Conservation (phyloP, 495 filamentous ascomycete genomes). For the Copromyces sp. region DNA sequence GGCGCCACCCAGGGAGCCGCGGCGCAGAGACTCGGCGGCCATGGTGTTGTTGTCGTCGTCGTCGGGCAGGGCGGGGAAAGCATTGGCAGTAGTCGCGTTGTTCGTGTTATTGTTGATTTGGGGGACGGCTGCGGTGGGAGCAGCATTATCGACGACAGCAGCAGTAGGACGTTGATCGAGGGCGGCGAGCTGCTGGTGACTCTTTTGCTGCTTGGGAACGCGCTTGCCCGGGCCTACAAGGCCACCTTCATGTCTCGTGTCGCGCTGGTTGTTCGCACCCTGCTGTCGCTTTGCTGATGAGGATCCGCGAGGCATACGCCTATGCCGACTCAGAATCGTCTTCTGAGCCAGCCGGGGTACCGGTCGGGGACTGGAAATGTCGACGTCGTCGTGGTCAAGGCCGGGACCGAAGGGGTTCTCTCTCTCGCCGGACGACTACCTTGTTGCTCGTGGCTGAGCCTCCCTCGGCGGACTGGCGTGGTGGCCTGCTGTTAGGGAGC, state of each 20-base stretch:
- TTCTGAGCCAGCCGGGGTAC: slow-evolving; percentile 38
- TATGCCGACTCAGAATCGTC: slow-evolving; percentile 39
- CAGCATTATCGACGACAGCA: slow-evolving; percentile 20
- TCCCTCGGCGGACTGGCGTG: not conserved
- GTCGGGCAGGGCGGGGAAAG: slow-evolving; percentile 24
- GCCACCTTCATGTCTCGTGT: slow-evolving; percentile 82
- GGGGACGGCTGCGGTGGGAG: slow-evolving; percentile 27
- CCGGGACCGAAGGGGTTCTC: not conserved
- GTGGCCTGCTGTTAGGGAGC: not conserved
- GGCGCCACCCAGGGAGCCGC: slow-evolving; percentile 32
- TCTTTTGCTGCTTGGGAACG: slow-evolving; percentile 42
- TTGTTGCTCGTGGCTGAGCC: not conserved
- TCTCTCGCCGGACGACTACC: not conserved
- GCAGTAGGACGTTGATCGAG: slow-evolving; percentile 8
- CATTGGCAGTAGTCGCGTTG: slow-evolving; percentile 16
- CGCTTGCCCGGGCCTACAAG: slow-evolving; percentile 76
- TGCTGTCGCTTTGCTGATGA: slow-evolving; percentile 55
- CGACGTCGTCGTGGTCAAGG: not conserved
- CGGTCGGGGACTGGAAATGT: slow-evolving; percentile 2
- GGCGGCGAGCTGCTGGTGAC: slow-evolving; percentile 35
- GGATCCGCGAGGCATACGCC: slow-evolving; percentile 64
- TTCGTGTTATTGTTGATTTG: not conserved
- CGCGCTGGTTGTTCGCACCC: slow-evolving; percentile 55
- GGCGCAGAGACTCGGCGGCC: slow-evolving; percentile 28
- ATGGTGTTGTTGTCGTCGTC: slow-evolving; percentile 34